A percentile compares a stretch with the other conserved stretches of the same genome.
Conservation (phyloP, 495 filamentous ascomycete species). For the Aspergillus leporis region DNA sequence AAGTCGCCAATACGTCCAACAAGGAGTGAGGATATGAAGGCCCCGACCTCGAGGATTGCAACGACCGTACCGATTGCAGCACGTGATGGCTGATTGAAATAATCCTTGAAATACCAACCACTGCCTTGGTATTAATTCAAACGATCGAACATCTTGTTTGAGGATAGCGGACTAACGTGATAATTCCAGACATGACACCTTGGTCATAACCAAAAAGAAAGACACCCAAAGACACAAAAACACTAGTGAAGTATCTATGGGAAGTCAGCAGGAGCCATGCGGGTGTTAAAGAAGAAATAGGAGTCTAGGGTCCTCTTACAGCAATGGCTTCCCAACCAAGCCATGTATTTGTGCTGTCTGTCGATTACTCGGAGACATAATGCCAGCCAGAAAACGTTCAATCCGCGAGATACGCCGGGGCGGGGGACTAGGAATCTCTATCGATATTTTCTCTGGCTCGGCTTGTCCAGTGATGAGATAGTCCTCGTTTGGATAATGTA, state of each 20-base stretch:
- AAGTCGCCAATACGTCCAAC: conserved; percentile 90
- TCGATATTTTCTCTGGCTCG: conserved; percentile 74
- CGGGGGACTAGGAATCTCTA: conserved; percentile 72
- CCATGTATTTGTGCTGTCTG: conserved; percentile 74
- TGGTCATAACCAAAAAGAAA: conserved; percentile 99
- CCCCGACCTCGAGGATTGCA: conserved; percentile 91
- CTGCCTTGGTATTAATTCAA: conserved; percentile 46
- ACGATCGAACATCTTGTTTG: no score
- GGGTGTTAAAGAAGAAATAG: neutral
- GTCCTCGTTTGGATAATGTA: conserved; percentile 47
- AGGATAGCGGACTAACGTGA: conserved; percentile 67
- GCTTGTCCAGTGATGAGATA: conserved; percentile 47
- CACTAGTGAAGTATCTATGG: conserved; percentile 89
- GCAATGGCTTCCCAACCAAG: conserved; percentile 89
- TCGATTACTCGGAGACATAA: conserved; percentile 79
- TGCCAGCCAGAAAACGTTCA: conserved; percentile 69
- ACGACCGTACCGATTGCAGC: conserved; percentile 94
- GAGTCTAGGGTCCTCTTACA: conserved; percentile 54
- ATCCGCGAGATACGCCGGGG: conserved; percentile 60
- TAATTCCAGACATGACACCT: conserved; percentile 98
- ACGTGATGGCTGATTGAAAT: conserved; percentile 83
- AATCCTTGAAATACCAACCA: conserved; percentile 81
- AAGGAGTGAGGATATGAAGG: conserved; percentile 84
- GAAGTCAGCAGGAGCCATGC: conserved; percentile 34
- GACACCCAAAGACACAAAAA: conserved; percentile 96